Evolutionary conservation across 768 basidiomycete genomes (phyloP), one percentile per base, ranked within the genome.

Genomic region (Harrya chromipes): DNA sequence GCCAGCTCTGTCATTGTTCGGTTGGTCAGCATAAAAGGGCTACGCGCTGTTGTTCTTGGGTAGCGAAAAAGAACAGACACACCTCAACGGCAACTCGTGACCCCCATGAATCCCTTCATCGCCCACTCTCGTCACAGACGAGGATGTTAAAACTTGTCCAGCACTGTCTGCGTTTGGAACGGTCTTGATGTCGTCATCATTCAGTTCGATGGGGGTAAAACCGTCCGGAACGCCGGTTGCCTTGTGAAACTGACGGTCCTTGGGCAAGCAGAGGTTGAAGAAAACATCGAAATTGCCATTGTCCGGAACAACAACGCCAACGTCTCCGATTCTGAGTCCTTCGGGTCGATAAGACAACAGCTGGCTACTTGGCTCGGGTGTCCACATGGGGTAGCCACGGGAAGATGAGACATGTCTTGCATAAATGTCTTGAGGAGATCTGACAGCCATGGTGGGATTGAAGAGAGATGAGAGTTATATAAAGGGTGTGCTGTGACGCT

Each of bases 251-350:
- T 46, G 43, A 29, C 73, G 64, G 40, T 70, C 61, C 31, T 66
- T 67, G 40, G 71, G 59, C 2, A 68, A 46, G 36, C 67, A 70
- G 8, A 74, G 61, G 47, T 72, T 74, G 58, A 74, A 74, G 7
- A 72, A 63, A 39, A 68, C 66, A 44, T 68, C 65, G 29, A 75
- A 75, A 7, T 52, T 55, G 40, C 72, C 73, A 43, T 62, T 53
- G 14, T 59, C 59, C 3, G 68, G 60, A 12, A 26, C 61, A 19
- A 75, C 50, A n/a, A 72, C 60, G 10, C 71, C 70, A 11, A 74
- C 67, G 44, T 74, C 74, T 2, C 74, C 73, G 35, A 74, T 70
- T 24, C 50, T 64, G 37, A 70, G 61, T 0, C 72, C 72, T 33
- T 58, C 47, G 6, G 48, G 52, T 42, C 55, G 59, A 40, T 67